Evolutionary conservation across 2,329 filamentous ascomycete species (phyloP).

Genomic region (Myriosclerotinia curreyana): DNA sequence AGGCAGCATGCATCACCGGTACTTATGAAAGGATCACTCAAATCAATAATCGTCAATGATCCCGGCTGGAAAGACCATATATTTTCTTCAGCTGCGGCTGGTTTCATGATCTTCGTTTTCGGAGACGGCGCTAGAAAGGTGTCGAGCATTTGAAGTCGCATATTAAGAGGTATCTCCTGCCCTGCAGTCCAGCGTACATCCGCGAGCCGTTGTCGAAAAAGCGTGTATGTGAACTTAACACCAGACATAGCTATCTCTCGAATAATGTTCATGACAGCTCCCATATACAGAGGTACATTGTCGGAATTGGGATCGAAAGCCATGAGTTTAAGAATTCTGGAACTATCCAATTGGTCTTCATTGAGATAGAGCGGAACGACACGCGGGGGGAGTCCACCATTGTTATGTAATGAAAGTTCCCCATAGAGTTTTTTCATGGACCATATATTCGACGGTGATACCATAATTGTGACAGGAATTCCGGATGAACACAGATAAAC

Average conservation of each 20-base stretch:
- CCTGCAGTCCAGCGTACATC: constrained; percentile 33
- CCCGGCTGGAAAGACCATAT: constrained; percentile 42
- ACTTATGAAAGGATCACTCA: constrained; percentile 70
- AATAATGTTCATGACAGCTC: constrained; percentile 4
- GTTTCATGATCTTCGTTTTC: constrained; percentile 1
- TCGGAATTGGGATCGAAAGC: neutral
- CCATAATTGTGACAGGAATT: constrained; percentile 4
- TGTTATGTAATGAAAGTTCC: constrained; percentile 1
- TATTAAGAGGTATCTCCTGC: constrained; percentile 47
- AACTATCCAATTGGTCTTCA: constrained; percentile 9
- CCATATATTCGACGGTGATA: constrained; percentile 7
- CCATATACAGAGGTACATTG: constrained; percentile 3
- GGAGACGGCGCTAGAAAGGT: constrained; percentile 51
- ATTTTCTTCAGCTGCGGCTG: constrained; percentile 5
- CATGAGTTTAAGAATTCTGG: constrained; percentile 10
- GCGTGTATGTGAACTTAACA: constrained; percentile 3
- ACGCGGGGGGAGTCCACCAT: neutral
- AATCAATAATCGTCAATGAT: constrained; percentile 63
- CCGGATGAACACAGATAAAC: constrained; percentile 7
- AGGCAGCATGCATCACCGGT: constrained; percentile 64
- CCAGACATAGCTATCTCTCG: constrained; percentile 2
- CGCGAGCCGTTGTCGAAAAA: neutral
- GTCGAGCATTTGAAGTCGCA: constrained; percentile 61
- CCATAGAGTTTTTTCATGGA: constrained; percentile 6
- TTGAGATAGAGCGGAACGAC: constrained; percentile 5